phyloP scores from a whole-genome alignment of 345 rosid species.

The Eucalyptus urophylla region DNA sequence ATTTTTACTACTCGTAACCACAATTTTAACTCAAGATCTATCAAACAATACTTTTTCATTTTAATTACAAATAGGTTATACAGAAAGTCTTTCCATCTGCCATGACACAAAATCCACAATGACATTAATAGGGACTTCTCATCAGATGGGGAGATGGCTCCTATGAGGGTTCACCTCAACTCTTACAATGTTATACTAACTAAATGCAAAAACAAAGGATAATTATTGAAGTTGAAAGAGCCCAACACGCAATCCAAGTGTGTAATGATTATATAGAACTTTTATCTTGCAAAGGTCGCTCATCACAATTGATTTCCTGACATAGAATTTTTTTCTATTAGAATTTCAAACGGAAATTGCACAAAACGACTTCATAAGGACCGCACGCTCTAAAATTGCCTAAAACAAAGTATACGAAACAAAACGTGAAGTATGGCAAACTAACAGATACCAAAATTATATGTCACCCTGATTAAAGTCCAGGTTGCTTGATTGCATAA shows the following conservation, averaged over 20 bases:
- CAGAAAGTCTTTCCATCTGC: not conserved
- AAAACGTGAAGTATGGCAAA: not conserved
- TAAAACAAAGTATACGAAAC: not conserved
- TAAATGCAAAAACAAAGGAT: not conserved
- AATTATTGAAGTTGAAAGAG: not conserved
- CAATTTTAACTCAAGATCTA: not conserved
- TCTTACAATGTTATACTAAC: not conserved
- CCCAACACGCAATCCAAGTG: not conserved
- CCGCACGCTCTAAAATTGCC: not conserved
- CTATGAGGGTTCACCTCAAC: not conserved
- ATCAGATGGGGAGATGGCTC: not conserved
- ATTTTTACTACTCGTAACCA: not conserved
- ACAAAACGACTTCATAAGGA: not conserved
- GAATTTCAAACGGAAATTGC: not conserved
- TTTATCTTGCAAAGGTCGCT: not conserved
- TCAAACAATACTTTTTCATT: not conserved
- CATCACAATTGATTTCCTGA: not conserved
- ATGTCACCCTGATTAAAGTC: not conserved
- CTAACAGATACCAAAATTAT: not conserved
- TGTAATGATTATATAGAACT: not conserved
- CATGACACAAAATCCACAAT: not conserved
- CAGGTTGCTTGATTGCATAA: not conserved
- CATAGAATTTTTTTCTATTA: not conserved
- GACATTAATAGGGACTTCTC: not conserved
- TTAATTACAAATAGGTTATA: not conserved